Evolutionary conservation across 2,329 filamentous ascomycete species (phyloP).

Genomic region (Botrytis porri): DNA sequence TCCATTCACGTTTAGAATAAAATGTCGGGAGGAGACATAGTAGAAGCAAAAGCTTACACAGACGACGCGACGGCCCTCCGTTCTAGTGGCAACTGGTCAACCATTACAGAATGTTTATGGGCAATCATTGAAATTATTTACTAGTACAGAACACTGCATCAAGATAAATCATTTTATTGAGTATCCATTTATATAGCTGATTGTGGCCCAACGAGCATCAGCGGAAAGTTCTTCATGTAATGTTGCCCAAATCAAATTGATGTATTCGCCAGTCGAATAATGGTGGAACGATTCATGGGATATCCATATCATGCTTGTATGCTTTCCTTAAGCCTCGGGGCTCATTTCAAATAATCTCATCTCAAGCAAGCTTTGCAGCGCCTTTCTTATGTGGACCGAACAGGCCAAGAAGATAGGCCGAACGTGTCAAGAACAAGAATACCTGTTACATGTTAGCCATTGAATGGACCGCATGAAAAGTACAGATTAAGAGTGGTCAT

Average conservation of each 20-base stretch:
- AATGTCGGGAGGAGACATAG: neutral
- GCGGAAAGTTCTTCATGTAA: neutral
- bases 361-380: neutral
- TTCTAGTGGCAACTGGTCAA: neutral
- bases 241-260: neutral
- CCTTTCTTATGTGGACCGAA: conserved; percentile 50
- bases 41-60: neutral
- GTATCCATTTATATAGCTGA: neutral
- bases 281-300: neutral
- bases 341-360: neutral
- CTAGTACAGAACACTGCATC: neutral
- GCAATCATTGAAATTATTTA: neutral
- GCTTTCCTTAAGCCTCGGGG: neutral
- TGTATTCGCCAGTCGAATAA: neutral
- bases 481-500: conserved; percentile 22
- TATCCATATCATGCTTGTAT: neutral
- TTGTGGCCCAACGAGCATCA: neutral
- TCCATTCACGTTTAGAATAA: neutral
- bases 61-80: neutral
- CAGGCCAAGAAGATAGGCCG: conserved; percentile 55
- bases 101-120: neutral
- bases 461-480: neutral
- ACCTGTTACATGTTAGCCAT: conserved; percentile 37
- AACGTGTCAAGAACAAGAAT: conserved; percentile 55
- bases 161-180: neutral